phyloP scores from a whole-genome alignment of 371 early-diverging fungal genomes.

The Smittium mucronatum region DNA sequence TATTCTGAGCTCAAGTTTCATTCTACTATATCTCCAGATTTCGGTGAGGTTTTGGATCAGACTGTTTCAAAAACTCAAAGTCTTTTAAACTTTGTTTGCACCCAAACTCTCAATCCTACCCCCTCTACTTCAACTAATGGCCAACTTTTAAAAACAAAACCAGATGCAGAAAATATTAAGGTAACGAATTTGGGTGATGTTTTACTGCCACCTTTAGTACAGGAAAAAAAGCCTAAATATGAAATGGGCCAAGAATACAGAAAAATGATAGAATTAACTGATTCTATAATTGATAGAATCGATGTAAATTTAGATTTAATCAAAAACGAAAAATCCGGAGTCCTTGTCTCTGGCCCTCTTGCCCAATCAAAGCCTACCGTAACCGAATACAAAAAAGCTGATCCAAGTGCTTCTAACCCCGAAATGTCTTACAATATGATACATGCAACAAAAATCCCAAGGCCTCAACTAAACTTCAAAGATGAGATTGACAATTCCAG shows the following conservation, averaged over 20 bases:
- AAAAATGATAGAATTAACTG: slow-evolving; percentile 59
- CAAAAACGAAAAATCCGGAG: slow-evolving; percentile 41
- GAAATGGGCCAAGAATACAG: slow-evolving; percentile 35
- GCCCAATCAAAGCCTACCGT: neutral
- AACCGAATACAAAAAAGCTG: slow-evolving; percentile 19
- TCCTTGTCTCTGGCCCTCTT: slow-evolving; percentile 34
- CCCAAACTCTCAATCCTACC: neutral
- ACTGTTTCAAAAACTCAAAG: neutral
- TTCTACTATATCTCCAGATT: neutral
- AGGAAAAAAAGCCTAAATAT: slow-evolving; percentile 11
- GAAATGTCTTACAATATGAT: slow-evolving; percentile 38
- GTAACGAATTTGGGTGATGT: neutral
- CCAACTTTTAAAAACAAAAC: neutral
- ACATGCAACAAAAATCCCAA: slow-evolving; percentile 58
- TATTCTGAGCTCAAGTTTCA: neutral
- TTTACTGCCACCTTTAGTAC: neutral
- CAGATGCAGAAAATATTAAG: neutral
- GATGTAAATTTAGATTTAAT: slow-evolving; percentile 30
- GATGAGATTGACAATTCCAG: slow-evolving; percentile 76
- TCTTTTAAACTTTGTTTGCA: neutral
- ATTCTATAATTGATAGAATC: slow-evolving; percentile 67
- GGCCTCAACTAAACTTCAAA: slow-evolving; percentile 78
- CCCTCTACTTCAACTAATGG: neutral
- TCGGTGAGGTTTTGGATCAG: neutral
- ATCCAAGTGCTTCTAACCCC: slow-evolving; percentile 4